phyloP scores from a whole-genome alignment of 1,284 basidiomycete species.

The Vanrija sp. region DNA sequence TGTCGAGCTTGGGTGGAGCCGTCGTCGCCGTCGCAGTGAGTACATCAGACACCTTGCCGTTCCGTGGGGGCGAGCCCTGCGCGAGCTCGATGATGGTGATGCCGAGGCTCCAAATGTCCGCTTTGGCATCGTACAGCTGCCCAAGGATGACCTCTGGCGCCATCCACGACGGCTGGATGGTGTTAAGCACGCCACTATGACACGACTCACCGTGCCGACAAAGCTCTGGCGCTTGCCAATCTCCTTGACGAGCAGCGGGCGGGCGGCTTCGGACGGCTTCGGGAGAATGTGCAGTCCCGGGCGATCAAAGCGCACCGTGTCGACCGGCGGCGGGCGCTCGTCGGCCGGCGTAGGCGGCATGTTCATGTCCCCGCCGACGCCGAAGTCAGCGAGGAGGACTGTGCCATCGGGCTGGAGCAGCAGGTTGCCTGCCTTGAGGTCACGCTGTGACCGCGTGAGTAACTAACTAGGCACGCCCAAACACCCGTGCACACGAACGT shows the following conservation, averaged over 20 bases:
- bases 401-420: constrained; percentile 72
- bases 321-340: constrained; percentile 13
- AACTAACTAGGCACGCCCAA: neutral
- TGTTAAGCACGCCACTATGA: neutral
- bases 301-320: constrained; percentile 27
- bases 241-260: constrained; percentile 8
- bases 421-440: constrained; percentile 73
- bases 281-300: constrained; percentile 8
- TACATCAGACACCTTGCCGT: constrained; percentile 4
- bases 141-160: constrained; percentile 88
- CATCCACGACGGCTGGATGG: constrained; percentile 81
- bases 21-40: constrained; percentile 6
- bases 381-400: constrained; percentile 91
- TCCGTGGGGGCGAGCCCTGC: constrained; percentile 28
- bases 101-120: constrained; percentile 94
- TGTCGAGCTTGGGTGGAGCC: constrained; percentile 2
- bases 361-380: constrained; percentile 57
- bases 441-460: constrained; percentile 24
- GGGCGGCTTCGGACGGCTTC: constrained; percentile 2
- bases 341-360: constrained; percentile 15
- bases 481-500: constrained; percentile 8
- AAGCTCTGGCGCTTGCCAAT: constrained; percentile 79
- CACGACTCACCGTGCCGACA: constrained; percentile 64
- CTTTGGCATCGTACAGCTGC: constrained; percentile 85
- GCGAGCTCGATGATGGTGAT: constrained; percentile 58